Evolutionary conservation across 2,329 filamentous ascomycete species (phyloP), one percentile per base, ranked within the genome.

Genomic region (Colletotrichum phormii): DNA sequence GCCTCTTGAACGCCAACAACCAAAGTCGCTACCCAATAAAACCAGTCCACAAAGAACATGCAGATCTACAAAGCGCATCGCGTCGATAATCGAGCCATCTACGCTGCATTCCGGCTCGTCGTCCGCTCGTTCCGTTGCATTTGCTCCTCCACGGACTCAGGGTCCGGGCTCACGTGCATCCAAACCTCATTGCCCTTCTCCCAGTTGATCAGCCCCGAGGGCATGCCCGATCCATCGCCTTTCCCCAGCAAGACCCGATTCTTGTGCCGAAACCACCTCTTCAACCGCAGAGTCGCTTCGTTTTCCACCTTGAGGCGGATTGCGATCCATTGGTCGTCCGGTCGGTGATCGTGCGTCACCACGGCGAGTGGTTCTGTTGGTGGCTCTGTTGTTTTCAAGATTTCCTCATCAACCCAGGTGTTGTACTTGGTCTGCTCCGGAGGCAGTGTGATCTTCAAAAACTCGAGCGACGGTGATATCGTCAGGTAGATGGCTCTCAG

Each of bases 401-500:
- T 79, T 13, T 84, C 81, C 77, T 92, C 89, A 67, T 88, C 85
- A 2, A 84, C 84, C 82, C 90, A 89, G 9, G 83, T 84, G 68
- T 84, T 86, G 73, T 88, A 87, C 70, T 84, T 80, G 5, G 85
- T 85, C 66, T 87, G 83, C 59, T 85, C 79, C 2, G 77, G 73
- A 12, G 87, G 87, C 62, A 91, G 83, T 2, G 89, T 86, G 11
- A 86, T 83, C 57, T 84, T 84, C 5, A 92, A 83, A 67, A 93
- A 93, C 75, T 93, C 91, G 33, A 93, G 84, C 31, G 86, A 88
- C 8, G 90, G 86, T 73, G 89, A 89, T 75, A 92, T 85, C 57
- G 92, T 93, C 49, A 93, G 82, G 77, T 91, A 88, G 31, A 92
- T 86, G 2, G 90, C 91, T 67, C 91, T 85, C 60, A 86, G 82